Conservation (phyloP, 2,329 filamentous ascomycete species). For the Calonectria montana region DNA sequence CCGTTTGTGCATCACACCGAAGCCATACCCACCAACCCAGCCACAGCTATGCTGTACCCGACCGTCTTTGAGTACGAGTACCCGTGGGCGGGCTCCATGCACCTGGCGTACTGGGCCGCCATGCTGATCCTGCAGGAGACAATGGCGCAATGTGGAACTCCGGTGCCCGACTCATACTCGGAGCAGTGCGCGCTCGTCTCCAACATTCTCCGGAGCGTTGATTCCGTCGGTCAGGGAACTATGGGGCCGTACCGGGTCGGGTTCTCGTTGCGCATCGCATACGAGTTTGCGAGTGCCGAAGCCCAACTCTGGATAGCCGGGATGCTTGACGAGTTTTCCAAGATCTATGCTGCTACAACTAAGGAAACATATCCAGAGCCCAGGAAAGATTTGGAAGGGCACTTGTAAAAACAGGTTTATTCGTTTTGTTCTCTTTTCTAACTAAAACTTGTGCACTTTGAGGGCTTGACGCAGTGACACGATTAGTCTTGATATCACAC, state of each 20-base stretch:
- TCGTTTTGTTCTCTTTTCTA: not conserved
- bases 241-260: conserved; percentile 54
- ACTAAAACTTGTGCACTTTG: not conserved
- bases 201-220: conserved; percentile 52
- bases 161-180: conserved; percentile 37
- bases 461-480: not conserved
- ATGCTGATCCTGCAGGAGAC: conserved; percentile 54
- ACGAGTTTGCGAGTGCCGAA: conserved; percentile 50
- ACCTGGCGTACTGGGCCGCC: conserved; percentile 52
- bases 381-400: conserved; percentile 33
- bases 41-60: conserved; percentile 44
- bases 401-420: not conserved
- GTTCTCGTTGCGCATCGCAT: conserved; percentile 51
- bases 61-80: conserved; percentile 47
- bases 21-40: conserved; percentile 43
- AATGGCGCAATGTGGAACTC: conserved; percentile 47
- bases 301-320: conserved; percentile 49
- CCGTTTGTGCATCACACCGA: conserved; percentile 41
- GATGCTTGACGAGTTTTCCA: conserved; percentile 45
- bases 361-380: conserved; percentile 43
- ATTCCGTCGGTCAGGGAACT: conserved; percentile 49
- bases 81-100: conserved; percentile 49
- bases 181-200: conserved; percentile 42
- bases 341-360: conserved; percentile 49
- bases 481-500: not conserved